These are phyloP conservation scores for Cryptococcus sp. DNA, from an alignment of 1,284 basidiomycete genomes.

Conservation along the genomic window DNA sequence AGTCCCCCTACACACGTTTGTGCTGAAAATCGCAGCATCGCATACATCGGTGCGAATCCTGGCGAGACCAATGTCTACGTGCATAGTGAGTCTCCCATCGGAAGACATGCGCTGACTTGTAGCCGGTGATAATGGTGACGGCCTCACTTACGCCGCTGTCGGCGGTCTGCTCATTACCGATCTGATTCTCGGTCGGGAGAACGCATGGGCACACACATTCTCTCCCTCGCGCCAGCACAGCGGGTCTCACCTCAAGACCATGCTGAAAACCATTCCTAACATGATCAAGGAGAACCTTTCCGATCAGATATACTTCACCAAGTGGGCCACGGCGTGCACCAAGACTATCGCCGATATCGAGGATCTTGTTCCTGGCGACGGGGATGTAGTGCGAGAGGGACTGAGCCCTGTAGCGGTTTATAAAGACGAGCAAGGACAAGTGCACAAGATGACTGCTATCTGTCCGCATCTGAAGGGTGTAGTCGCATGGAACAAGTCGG, in stretches of 20 bases:
- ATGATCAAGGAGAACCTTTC: conserved; percentile 26
- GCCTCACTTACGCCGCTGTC: conserved; percentile 27
- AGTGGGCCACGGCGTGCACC: conserved; percentile 24
- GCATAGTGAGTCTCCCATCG: conserved; percentile 15
- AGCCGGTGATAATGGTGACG: conserved; percentile 31
- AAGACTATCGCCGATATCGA: conserved; percentile 29
- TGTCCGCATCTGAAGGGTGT: conserved; percentile 31
- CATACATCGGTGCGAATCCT: conserved; percentile 25
- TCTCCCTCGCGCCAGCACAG: conserved; percentile 27
- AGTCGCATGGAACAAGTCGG: conserved; percentile 25
- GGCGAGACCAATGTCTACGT: conserved; percentile 24
- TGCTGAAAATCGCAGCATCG: conserved; percentile 13
- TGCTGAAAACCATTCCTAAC: conserved; percentile 16
- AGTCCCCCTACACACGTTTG: not conserved
- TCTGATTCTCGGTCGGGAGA: conserved; percentile 20
- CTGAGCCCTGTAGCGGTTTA: conserved; percentile 25
- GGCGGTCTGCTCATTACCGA: conserved; percentile 24
- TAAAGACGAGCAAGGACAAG: conserved; percentile 20
- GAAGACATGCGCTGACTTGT: not conserved
- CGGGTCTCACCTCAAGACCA: conserved; percentile 14
- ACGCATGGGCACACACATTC: conserved; percentile 21
- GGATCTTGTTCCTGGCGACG: conserved; percentile 25
- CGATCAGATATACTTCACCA: conserved; percentile 26
- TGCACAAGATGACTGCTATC: conserved; percentile 31
- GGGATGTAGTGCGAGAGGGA: conserved; percentile 25